A percentile compares a stretch with the other conserved stretches of the same genome.
These are phyloP conservation scores for Ogataea haglerorum DNA, from an alignment of 805 yeast species.

Conservation along the genomic window DNA sequence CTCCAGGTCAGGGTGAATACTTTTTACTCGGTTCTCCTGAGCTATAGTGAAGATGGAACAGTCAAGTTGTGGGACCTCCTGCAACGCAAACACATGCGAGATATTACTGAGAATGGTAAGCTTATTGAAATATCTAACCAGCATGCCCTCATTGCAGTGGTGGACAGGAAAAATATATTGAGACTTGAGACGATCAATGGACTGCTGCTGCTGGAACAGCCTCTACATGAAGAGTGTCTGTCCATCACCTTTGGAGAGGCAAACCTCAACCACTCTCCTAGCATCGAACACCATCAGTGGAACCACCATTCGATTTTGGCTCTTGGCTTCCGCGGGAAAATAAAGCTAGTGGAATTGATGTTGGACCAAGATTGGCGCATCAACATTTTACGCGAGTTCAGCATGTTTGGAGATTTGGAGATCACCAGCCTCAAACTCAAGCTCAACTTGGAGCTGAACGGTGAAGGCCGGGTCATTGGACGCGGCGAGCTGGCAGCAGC, in stretches of 20 bases:
- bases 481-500: constrained; percentile 48
- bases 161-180: constrained; percentile 26
- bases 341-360: constrained; percentile 23
- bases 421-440: constrained; percentile 35
- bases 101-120: constrained; percentile 18
- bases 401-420: constrained; percentile 16
- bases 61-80: constrained; percentile 66
- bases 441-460: constrained; percentile 30
- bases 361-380: constrained; percentile 19
- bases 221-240: constrained; percentile 15
- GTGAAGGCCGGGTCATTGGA: constrained; percentile 31
- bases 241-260: constrained; percentile 21
- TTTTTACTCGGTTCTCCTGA: constrained; percentile 51
- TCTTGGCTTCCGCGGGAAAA: constrained; percentile 33
- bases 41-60: constrained; percentile 52
- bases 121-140: constrained; percentile 49
- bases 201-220: constrained; percentile 32
- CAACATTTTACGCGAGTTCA: constrained; percentile 27
- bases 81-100: constrained; percentile 47
- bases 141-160: constrained; percentile 49
- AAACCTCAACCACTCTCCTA: constrained; percentile 7
- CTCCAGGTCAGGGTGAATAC: constrained; percentile 45
- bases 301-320: constrained; percentile 34
- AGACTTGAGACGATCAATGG: constrained; percentile 55
- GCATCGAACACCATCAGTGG: constrained; percentile 27